Evolutionary conservation across 2,329 filamentous ascomycete genomes (phyloP), one percentile per base, ranked within the genome.

Genomic region (Neospermospora avenae): DNA sequence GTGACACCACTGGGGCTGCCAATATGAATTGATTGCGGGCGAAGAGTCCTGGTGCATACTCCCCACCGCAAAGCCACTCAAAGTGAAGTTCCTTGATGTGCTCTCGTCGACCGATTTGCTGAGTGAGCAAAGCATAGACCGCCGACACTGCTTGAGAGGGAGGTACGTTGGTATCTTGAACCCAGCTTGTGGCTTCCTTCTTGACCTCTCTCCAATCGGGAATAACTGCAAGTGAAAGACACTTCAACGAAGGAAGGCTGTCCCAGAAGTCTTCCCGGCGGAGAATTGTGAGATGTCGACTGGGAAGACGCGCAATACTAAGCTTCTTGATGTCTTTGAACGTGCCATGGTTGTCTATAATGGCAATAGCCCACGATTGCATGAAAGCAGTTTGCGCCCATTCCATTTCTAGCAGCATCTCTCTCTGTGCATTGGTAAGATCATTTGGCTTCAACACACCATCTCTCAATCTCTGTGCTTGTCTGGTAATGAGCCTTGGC

Each of bases 311-410:
- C 53, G 86, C 81, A 54, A 91, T 79, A 35, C 81, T 87, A 44
- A 91, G 71, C 5, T 80, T 83, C 22, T 80, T 81, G 45, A 90
- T 77, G 5, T 77, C 73, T 7, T 69, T 61, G 64, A 89, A 88
- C 1, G 76, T 79, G 4, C 68, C 65, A 4, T 76, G 75, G 61
- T 87, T 87, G 67, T 89, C 84, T 24, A 85, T 81, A 45, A 89
- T 72, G 1, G 84, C 81, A 51, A 89, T 80, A 64, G 85, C 81
- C 65, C 87, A 90, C 0, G 86, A 87, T 52, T 86, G 82, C 49
- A 90, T 77, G 69, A 90, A 86, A 18, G 86, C 86, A 56, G 82
- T 77, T 64, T 90, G 86, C 6, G 86, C 86, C 84, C 86, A 89
- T 55, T 85, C 82, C 3, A 85, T 83, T 70, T 90, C 86, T 39